Conservation (phyloP, 2,329 filamentous ascomycete genomes). For the Fusarium albosuccineum region DNA sequence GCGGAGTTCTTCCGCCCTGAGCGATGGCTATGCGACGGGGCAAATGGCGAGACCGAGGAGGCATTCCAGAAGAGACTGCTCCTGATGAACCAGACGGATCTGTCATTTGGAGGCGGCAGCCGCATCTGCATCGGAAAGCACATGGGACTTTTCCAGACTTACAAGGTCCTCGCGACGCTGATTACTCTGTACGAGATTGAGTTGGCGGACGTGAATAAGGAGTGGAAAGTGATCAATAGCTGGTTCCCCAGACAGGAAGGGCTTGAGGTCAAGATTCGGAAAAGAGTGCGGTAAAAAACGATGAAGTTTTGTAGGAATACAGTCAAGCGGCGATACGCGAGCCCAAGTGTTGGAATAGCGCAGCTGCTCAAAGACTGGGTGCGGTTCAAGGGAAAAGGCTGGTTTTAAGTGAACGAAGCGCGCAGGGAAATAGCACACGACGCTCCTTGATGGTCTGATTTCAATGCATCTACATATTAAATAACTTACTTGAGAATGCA, state of each 20-base stretch:
- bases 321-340: neutral
- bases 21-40: conserved; percentile 47
- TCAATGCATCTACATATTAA: no score
- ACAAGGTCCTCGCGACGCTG: conserved; percentile 62
- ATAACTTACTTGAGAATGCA: neutral
- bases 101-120: conserved; percentile 58
- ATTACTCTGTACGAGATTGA: conserved; percentile 55
- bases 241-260: conserved; percentile 35
- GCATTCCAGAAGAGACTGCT: conserved; percentile 45
- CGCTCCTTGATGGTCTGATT: no score
- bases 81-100: conserved; percentile 53
- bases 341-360: no score
- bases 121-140: conserved; percentile 58
- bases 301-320: conserved; percentile 4
- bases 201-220: conserved; percentile 33
- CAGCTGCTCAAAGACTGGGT: neutral
- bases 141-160: conserved; percentile 56
- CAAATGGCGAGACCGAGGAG: conserved; percentile 36
- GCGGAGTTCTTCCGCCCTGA: conserved; percentile 59
- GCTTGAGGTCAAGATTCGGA: conserved; percentile 8
- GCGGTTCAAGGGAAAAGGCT: neutral
- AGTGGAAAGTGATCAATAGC: conserved; percentile 43
- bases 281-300: neutral
- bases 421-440: no score
- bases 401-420: neutral